Evolutionary conservation across 257 asterid genomes (phyloP), one percentile per base, ranked within the genome.

Genomic region (Solanum virginianum): DNA sequence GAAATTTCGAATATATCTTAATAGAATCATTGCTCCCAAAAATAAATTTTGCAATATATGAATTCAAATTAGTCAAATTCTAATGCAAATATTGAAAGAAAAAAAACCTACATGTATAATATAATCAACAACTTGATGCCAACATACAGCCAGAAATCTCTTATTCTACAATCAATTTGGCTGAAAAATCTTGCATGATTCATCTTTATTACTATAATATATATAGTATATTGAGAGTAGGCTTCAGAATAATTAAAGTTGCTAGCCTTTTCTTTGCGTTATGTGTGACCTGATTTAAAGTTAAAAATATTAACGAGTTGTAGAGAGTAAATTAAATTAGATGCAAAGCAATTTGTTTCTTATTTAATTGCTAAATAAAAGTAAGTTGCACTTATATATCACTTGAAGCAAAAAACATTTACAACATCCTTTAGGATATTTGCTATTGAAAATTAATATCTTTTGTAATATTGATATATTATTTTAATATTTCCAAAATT

Each of bases 171-270:
- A 36, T 9, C 53, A 18, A 70, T 17, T 70, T 70, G 79, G 51
- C 18, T 39, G 79, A 39, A 69, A 41, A 65, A 14, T 36, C 47
- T 68, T 15, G 39, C 10, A 36, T 69, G 20, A 17, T 17, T 36
- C 32, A 71, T 71, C 55, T 71, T 71, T 71, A 71, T 41, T 29
- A 59, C 5, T 60, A 60, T 11, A 55, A 55, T 15, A 54, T 53
- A 51, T 49, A 53, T 51, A 54, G 10, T 29, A 20, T 72, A 72
- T 43, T 72, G 54, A 43, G 29, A 72, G 36, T 72, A 7, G 80
- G 12, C 80, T 43, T 71, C 56, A 72, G 36, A 72, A 72, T 72
- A 43, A 72, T n/a, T 43, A 20, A 72, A 43, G 80, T 45, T 20
- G 56, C n/a, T 72, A 12, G 36, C 20, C 18, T 43, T 70, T n/a